phyloP scores from a whole-genome alignment of 106 monocot genomes.

The Allium sativum region DNA sequence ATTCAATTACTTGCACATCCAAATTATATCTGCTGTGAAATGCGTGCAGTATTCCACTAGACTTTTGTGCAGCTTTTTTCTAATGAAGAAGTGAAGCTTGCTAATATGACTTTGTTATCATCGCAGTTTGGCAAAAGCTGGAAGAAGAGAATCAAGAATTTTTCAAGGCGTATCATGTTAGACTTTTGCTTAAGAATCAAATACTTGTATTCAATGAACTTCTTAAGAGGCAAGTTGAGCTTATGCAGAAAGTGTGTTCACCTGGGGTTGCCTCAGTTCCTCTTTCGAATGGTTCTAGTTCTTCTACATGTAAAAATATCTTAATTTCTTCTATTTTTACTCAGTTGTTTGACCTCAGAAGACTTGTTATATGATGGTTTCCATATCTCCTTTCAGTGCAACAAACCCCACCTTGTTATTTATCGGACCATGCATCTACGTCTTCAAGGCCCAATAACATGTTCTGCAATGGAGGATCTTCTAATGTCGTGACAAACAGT shows the following conservation, averaged over 20 bases:
- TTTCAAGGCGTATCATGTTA: conserved; percentile 92
- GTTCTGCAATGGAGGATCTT: conserved; percentile 40
- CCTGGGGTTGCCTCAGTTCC: conserved; percentile 21
- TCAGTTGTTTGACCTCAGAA: neutral
- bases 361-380: neutral
- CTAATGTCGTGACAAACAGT: conserved; percentile 38
- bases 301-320: conserved; percentile 4
- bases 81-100: too few species aligned
- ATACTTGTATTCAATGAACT: conserved; percentile 76
- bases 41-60: neutral
- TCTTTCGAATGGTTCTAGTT: conserved; percentile 14
- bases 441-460: conserved; percentile 27
- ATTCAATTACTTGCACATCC: neutral
- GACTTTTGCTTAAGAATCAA: conserved; percentile 82
- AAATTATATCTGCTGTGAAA: neutral
- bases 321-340: neutral
- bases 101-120: too few species aligned
- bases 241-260: conserved; percentile 60
- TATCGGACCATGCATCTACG: conserved; percentile 27
- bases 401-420: conserved; percentile 36
- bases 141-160: conserved; percentile 93
- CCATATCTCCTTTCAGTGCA: conserved; percentile 40
- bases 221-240: conserved; percentile 73
- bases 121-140: conserved; percentile 92
- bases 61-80: neutral